These are phyloP conservation scores for Tricholoma sp. DNA, from an alignment of 768 basidiomycete species.

Conservation along the genomic window DNA sequence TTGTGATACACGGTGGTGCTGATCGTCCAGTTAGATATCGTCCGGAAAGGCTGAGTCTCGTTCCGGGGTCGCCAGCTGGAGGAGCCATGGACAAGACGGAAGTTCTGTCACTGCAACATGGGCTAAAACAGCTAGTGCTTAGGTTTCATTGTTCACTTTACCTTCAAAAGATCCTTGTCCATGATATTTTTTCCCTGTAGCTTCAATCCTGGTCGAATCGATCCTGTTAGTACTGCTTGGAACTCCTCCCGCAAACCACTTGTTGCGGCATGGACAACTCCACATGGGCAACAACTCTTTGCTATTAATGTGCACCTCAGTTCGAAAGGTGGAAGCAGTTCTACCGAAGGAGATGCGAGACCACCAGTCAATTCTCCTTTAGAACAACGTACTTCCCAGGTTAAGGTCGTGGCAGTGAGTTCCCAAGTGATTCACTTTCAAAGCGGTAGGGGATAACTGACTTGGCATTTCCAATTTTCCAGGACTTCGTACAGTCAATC, in stretches of 20 bases:
- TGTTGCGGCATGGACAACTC: conserved; percentile 50
- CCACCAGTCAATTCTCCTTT: conserved; percentile 53
- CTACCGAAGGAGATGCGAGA: conserved; percentile 50
- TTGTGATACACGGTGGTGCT: background rate
- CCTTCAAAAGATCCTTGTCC: background rate
- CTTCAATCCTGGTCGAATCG: conserved; percentile 59
- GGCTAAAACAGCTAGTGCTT: conserved; percentile 24
- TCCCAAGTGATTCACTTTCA: background rate
- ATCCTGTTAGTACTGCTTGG: conserved; percentile 54
- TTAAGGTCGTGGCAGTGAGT: conserved; percentile 45
- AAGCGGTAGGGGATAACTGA: background rate
- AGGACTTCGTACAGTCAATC: conserved; percentile 47
- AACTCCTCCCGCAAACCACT: conserved; percentile 53
- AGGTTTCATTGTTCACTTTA: conserved; percentile 27
- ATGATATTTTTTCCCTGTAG: conserved; percentile 23
- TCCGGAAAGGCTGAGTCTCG: conserved; percentile 43
- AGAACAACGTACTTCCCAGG: conserved; percentile 44
- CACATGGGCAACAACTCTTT: conserved; percentile 40
- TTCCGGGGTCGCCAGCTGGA: conserved; percentile 41
- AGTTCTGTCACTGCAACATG: conserved; percentile 25
- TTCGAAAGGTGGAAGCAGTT: conserved; percentile 53
- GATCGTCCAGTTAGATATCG: conserved; percentile 30
- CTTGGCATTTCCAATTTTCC: conserved; percentile 21
- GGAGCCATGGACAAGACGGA: conserved; percentile 41
- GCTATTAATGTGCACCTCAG: conserved; percentile 58